These are phyloP conservation scores for Leonotis leonurus DNA, from an alignment of 257 asterid genomes.

Conservation along the genomic window DNA sequence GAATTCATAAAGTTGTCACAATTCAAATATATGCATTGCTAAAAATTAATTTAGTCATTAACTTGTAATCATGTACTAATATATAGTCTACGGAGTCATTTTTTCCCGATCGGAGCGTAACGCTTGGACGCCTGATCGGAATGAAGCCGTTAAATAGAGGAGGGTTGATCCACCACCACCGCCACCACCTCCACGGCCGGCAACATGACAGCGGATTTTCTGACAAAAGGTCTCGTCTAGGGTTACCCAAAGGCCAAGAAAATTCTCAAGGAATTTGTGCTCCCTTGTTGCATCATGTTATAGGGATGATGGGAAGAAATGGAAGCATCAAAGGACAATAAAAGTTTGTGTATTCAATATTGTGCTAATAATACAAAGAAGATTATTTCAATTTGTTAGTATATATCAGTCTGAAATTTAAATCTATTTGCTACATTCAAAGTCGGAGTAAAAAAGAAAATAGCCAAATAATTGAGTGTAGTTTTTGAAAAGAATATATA, in stretches of 20 bases:
- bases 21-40: no score
- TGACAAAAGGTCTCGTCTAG: slow-evolving; percentile 6
- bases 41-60: background rate
- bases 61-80: background rate
- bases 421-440: no score
- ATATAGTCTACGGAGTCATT: slow-evolving; percentile 60
- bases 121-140: slow-evolving; percentile 61
- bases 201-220: slow-evolving; percentile 12
- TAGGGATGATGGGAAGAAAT: slow-evolving; percentile 29
- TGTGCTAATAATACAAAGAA: no score
- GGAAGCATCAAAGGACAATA: slow-evolving; percentile 27
- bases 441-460: no score
- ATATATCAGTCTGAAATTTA: no score
- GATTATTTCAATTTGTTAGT: no score
- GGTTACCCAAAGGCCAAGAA: background rate
- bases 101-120: slow-evolving; percentile 51
- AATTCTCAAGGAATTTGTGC: slow-evolving; percentile 36
- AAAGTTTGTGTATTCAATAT: no score
- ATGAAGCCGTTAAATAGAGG: slow-evolving; percentile 33
- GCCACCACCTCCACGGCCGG: background rate
- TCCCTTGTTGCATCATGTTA: slow-evolving; percentile 34
- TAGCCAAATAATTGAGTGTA: no score
- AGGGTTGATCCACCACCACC: slow-evolving; percentile 4
- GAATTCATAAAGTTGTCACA: no score
- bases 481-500: no score